A percentile compares a stretch with the other conserved stretches of the same genome.
phyloP scores from a whole-genome alignment of 805 yeast genomes.

The baker's yeast (Saccharomyces cerevisiae) region DNA sequence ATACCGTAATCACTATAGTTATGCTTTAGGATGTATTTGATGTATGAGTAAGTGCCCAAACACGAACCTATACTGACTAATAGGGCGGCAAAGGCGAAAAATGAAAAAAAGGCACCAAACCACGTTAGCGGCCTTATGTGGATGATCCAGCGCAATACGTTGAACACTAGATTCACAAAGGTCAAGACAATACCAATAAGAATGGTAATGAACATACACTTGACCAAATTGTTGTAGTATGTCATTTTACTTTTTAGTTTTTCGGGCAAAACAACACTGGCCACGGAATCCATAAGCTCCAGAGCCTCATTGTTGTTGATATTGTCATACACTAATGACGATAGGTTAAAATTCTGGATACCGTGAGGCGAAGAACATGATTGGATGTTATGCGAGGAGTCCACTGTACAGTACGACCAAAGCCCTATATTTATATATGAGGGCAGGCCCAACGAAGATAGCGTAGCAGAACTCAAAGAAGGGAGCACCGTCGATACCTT shows the following conservation, averaged over 20 bases:
- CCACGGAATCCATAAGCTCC: conserved; percentile 13
- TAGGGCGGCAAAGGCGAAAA: conserved; percentile 35
- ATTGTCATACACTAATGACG: conserved; percentile 17
- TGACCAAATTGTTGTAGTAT: conserved; percentile 40
- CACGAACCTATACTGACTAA: conserved; percentile 45
- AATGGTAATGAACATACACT: conserved; percentile 52
- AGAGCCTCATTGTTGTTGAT: conserved; percentile 23
- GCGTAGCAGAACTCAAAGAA: conserved; percentile 8
- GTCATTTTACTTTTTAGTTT: conserved; percentile 39
- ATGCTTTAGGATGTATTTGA: conserved; percentile 45
- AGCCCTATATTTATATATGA: conserved; percentile 46
- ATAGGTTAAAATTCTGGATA: conserved; percentile 24
- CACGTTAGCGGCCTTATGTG: conserved; percentile 39
- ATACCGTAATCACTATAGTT: conserved; percentile 45
- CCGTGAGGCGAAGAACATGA: conserved; percentile 27
- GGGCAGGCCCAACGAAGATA: conserved; percentile 30
- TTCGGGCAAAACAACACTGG: conserved; percentile 44
- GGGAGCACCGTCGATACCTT: conserved; percentile 13
- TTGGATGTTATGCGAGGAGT: conserved; percentile 11
- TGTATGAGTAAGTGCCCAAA: conserved; percentile 51
- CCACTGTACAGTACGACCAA: conserved; percentile 58
- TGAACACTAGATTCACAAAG: conserved; percentile 35
- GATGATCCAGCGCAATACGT: conserved; percentile 28
- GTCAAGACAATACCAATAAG: conserved; percentile 41
- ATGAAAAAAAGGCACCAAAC: conserved; percentile 39